Percentiles rank a stretch among this genome's conserved stretches.
Conservation (phyloP, 1,284 basidiomycete genomes). For the Puccinia triticina region DNA sequence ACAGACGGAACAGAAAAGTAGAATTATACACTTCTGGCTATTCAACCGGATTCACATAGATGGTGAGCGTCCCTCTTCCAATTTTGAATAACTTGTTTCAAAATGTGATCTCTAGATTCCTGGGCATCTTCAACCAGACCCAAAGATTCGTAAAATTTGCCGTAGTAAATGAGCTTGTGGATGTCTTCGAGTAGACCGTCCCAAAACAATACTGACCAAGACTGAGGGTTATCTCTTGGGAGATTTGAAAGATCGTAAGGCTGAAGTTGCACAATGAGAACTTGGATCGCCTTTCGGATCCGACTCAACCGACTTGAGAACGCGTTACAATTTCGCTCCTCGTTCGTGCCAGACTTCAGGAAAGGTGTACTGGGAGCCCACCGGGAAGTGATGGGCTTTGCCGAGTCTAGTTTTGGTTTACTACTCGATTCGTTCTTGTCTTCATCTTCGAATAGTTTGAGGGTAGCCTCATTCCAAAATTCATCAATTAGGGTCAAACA, state of each 20-base stretch:
- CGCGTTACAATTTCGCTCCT: not conserved
- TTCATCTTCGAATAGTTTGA: conserved; percentile 29
- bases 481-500: conserved; percentile 34
- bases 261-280: conserved; percentile 24
- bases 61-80: conserved; percentile 25
- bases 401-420: not conserved
- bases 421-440: conserved; percentile 13
- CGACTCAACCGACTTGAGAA: conserved; percentile 4
- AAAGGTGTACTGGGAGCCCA: conserved; percentile 37
- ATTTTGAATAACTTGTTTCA: conserved; percentile 24
- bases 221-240: conserved; percentile 33
- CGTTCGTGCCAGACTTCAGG: not conserved
- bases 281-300: conserved; percentile 36
- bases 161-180: conserved; percentile 5
- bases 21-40: not conserved
- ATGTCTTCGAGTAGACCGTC: conserved; percentile 45
- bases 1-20: not conserved
- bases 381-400: not conserved
- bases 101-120: not conserved
- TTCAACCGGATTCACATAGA: conserved; percentile 16
- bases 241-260: conserved; percentile 13
- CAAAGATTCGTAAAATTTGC: conserved; percentile 24
- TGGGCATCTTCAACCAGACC: not conserved
- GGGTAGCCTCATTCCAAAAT: conserved; percentile 40
- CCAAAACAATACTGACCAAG: conserved; percentile 38